These are phyloP conservation scores for Aspergillus avenaceus DNA, from an alignment of 495 filamentous ascomycete species.

Conservation along the genomic window DNA sequence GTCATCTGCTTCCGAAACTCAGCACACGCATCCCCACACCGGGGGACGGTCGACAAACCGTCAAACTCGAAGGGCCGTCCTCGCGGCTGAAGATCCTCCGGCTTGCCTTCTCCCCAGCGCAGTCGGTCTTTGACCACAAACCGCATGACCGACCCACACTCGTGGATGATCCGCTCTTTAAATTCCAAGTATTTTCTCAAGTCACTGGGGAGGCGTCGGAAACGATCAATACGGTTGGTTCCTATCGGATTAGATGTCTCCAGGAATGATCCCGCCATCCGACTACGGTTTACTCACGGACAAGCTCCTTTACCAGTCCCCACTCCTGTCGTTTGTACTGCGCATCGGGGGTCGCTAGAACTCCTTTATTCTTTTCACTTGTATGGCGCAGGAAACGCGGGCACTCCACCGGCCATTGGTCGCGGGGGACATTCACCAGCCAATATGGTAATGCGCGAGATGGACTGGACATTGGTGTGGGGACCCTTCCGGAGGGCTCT, in stretches of 20 bases:
- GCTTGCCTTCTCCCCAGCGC: constrained; percentile 50
- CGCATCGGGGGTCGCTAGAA: constrained; percentile 62
- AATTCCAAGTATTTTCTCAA: constrained; percentile 69
- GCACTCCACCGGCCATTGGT: constrained; percentile 58
- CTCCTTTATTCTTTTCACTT: constrained; percentile 41
- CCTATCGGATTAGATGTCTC: constrained; percentile 18
- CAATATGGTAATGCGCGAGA: constrained; percentile 79
- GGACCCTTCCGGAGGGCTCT: too few species aligned
- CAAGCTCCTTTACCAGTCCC: constrained; percentile 57
- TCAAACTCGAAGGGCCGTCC: constrained; percentile 47
- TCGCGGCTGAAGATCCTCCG: constrained; percentile 36
- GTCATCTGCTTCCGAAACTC: constrained; percentile 47
- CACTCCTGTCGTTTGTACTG: constrained; percentile 56
- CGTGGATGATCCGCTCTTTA: constrained; percentile 53
- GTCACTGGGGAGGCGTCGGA: constrained; percentile 70
- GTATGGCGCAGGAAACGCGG: constrained; percentile 62
- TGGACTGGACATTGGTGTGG: too few species aligned
- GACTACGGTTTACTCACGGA: constrained; percentile 33
- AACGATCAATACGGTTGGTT: constrained; percentile 65
- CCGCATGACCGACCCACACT: constrained; percentile 69
- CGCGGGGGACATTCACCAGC: constrained; percentile 69
- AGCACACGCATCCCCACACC: neutral
- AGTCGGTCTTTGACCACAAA: constrained; percentile 67
- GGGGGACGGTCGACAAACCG: constrained; percentile 29
- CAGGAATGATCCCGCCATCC: neutral